Conservation (phyloP, 1,284 basidiomycete genomes). For the Hemileia vastatrix region DNA sequence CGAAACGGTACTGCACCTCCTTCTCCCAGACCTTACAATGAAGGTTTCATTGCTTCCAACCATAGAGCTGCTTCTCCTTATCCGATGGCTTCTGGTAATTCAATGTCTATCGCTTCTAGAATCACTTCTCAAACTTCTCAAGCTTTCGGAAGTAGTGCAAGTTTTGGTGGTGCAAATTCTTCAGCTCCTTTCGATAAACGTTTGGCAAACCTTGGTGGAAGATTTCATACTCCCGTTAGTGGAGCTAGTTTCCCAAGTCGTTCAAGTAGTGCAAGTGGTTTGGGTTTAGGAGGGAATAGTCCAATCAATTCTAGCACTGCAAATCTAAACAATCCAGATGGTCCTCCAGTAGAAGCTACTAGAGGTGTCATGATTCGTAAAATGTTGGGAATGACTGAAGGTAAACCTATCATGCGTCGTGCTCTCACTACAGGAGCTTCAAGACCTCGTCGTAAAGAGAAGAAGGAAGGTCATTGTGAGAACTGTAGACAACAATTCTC, state of each 20-base stretch:
- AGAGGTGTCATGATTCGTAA: background rate
- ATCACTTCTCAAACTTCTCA: constrained; percentile 39
- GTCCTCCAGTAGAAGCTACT: background rate
- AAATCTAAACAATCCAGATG: no score
- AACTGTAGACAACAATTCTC: constrained; percentile 42
- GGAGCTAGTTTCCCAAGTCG: background rate
- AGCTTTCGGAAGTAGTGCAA: constrained; percentile 15
- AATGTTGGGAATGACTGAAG: background rate
- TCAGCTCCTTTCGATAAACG: background rate
- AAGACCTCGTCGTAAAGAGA: constrained; percentile 23
- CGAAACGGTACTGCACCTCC: constrained; percentile 23
- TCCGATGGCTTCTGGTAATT: constrained; percentile 41
- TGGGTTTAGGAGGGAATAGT: background rate
- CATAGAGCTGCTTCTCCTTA: constrained; percentile 26
- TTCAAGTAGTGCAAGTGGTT: background rate
- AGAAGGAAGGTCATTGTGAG: constrained; percentile 41
- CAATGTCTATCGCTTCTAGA: constrained; percentile 39
- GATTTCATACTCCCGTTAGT: background rate
- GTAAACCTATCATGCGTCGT: background rate
- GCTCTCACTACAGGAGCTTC: background rate
- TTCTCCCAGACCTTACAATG: background rate
- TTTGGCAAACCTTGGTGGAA: background rate
- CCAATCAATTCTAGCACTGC: background rate
- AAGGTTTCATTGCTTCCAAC: background rate
- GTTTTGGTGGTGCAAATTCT: background rate